phyloP scores from a whole-genome alignment of 148 eudicot genomes.

The Diospyros lotus region DNA sequence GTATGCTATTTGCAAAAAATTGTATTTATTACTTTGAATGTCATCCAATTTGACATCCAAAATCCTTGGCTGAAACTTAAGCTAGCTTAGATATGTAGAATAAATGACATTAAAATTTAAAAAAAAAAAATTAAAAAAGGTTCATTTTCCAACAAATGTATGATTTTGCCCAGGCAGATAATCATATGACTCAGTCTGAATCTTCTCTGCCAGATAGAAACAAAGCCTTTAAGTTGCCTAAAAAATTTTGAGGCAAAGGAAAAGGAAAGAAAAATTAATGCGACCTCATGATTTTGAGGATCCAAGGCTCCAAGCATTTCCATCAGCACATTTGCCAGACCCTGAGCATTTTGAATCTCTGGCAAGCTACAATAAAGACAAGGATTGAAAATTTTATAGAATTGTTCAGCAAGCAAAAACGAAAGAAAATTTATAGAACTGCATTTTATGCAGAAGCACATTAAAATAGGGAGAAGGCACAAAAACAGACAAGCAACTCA shows the following conservation, averaged over 20 bases:
- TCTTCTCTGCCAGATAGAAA: neutral
- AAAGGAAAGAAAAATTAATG: neutral
- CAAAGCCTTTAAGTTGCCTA: neutral
- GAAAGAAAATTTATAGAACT: neutral
- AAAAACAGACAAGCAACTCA: neutral
- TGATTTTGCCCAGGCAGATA: neutral
- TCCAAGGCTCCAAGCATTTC: slow-evolving; percentile 78
- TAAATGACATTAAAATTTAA: neutral
- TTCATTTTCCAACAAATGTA: neutral
- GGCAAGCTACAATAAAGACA: slow-evolving; percentile 10
- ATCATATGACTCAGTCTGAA: neutral
- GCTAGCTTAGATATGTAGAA: neutral
- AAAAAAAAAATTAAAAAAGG: neutral
- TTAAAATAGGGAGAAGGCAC: neutral
- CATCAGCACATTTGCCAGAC: slow-evolving; percentile 63
- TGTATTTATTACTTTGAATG: neutral
- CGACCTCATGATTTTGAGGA: slow-evolving; percentile 56
- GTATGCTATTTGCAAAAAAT: too few relatives aligned
- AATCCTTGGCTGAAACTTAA: neutral
- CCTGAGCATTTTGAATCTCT: slow-evolving; percentile 75
- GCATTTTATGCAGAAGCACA: neutral
- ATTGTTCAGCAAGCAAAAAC: too few relatives aligned
- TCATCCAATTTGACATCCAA: neutral
- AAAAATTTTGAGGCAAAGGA: neutral
- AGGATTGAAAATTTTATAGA: neutral